Percentiles rank a stretch among this genome's conserved stretches.
phyloP scores from a whole-genome alignment of 106 monocot species.

The Chionographis japonica region DNA sequence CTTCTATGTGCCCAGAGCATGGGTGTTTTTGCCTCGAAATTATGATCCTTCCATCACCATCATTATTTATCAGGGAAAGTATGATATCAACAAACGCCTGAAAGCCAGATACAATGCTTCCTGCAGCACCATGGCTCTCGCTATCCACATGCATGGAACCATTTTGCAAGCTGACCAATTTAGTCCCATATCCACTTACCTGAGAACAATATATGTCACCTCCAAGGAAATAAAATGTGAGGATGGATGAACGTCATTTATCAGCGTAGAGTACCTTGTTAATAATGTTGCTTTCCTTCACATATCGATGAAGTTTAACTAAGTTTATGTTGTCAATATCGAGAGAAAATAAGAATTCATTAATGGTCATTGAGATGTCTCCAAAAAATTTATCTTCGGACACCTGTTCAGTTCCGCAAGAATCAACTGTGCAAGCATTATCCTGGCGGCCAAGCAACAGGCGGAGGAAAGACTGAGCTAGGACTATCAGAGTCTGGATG shows the following conservation, averaged over 20 bases:
- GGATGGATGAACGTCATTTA: background rate
- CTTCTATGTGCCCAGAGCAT: constrained; percentile 26
- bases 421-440: constrained; percentile 8
- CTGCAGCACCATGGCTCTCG: constrained; percentile 31
- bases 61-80: constrained; percentile 61
- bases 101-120: constrained; percentile 63
- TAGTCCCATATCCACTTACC: constrained; percentile 85
- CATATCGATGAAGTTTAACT: constrained; percentile 69
- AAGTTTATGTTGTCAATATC: constrained; percentile 96
- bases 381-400: constrained; percentile 11
- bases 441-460: constrained; percentile 27
- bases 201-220: constrained; percentile 14
- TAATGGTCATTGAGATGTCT: constrained; percentile 65
- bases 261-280: constrained; percentile 57
- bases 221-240: background rate
- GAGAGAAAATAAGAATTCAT: constrained; percentile 89
- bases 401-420: background rate
- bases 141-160: constrained; percentile 5
- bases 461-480: constrained; percentile 58
- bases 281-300: constrained; percentile 83
- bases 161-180: constrained; percentile 21
- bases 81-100: constrained; percentile 74
- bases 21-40: constrained; percentile 40
- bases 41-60: constrained; percentile 82
- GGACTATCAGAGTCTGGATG: constrained; percentile 65